These are phyloP conservation scores for Chlamydomonas urium DNA, from an alignment of 139 green algal species.

Conservation along the genomic window DNA sequence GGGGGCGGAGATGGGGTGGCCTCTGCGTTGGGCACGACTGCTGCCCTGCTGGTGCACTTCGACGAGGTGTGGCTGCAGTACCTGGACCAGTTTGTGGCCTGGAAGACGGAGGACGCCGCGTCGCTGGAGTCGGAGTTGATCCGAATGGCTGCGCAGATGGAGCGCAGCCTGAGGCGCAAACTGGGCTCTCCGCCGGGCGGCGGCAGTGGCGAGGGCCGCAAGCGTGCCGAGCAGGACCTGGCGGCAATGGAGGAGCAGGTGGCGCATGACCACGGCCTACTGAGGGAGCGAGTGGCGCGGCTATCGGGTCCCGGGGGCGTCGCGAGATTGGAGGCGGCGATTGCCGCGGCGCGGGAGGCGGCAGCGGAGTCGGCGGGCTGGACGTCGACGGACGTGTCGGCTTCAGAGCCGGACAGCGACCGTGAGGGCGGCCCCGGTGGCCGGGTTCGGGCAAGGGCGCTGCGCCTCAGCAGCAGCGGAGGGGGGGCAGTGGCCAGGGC, in stretches of 20 bases:
- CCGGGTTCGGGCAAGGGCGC: too few species aligned
- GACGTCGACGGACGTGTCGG: too few species aligned
- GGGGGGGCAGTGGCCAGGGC: too few species aligned
- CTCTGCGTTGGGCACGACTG: background rate
- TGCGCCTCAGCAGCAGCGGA: too few species aligned
- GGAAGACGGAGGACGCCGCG: constrained; percentile 82
- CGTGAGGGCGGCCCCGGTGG: too few species aligned
- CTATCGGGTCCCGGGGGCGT: constrained; percentile 59
- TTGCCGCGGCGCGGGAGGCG: constrained; percentile 44
- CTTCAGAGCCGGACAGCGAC: too few species aligned
- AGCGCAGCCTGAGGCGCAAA: constrained; percentile 44
- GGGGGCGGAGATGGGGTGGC: background rate
- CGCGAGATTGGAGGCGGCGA: constrained; percentile 66
- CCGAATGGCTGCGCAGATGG: constrained; percentile 36
- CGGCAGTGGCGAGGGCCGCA: background rate
- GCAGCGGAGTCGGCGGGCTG: constrained; percentile 33
- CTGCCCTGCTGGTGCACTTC: constrained; percentile 1
- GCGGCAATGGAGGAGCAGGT: constrained; percentile 61
- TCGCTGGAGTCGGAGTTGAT: constrained; percentile 72
- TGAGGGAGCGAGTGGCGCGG: constrained; percentile 58
- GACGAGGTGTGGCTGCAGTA: constrained; percentile 71
- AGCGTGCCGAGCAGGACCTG: background rate
- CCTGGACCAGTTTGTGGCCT: constrained; percentile 87
- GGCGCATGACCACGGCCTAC: constrained; percentile 63
- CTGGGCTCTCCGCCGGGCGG: constrained; percentile 2